A percentile compares a stretch with the other conserved stretches of the same genome.
phyloP scores from a whole-genome alignment of 169 alveolate species.

The Plasmodium vinckei region DNA sequence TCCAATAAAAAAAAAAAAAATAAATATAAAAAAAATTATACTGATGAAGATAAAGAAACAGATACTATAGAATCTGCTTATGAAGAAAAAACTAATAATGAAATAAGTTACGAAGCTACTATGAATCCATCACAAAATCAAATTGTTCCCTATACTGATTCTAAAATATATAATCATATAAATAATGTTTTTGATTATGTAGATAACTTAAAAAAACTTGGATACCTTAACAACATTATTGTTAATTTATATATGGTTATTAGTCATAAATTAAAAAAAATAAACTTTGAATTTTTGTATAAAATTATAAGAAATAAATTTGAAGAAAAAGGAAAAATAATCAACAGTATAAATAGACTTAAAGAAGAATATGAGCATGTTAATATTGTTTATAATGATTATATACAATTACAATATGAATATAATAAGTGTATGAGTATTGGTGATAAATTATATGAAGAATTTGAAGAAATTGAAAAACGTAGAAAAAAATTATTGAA shows the following conservation, averaged over 20 bases:
- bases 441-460: constrained; percentile 31
- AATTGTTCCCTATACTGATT: constrained; percentile 9
- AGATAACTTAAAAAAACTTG: constrained; percentile 20
- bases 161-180: constrained; percentile 42
- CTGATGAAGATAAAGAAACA: too few species aligned
- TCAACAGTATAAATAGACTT: background rate
- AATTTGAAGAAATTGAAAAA: constrained; percentile 45
- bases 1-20: too few species aligned
- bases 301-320: constrained; percentile 16
- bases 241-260: constrained; percentile 26
- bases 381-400: constrained; percentile 47
- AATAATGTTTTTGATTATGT: constrained; percentile 20
- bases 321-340: background rate
- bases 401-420: constrained; percentile 49
- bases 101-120: too few species aligned
- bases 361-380: constrained; percentile 54
- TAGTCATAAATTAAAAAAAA: background rate
- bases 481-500: constrained; percentile 15
- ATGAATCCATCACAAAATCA: background rate
- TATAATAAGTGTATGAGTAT: constrained; percentile 21
- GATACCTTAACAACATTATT: constrained; percentile 18
- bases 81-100: too few species aligned
- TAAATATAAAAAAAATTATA: too few species aligned
- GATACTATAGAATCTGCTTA: too few species aligned
- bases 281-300: constrained; percentile 15